A percentile compares a stretch with the other conserved stretches of the same genome.
Conservation (phyloP, 1,139 yeast genomes). For the Groenewaldozyma sp. region DNA sequence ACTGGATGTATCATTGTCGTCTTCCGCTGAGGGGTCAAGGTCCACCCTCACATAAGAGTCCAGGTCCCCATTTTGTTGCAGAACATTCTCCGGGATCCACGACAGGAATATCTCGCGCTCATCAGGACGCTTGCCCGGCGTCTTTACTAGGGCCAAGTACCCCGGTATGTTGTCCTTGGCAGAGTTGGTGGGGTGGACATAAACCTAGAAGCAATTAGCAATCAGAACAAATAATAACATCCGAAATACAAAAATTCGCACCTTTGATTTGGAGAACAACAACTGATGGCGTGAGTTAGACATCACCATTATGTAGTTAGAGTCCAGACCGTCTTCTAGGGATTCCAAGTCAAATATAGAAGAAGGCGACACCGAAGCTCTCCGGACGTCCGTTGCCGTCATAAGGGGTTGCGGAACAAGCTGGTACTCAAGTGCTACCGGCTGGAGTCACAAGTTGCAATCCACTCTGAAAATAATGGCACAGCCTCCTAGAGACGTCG, state of each 20-base stretch:
- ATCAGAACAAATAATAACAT: background rate
- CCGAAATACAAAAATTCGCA: slow-evolving; percentile 9
- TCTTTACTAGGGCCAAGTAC: slow-evolving; percentile 49
- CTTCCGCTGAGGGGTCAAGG: slow-evolving; percentile 28
- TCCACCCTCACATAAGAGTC: slow-evolving; percentile 47
- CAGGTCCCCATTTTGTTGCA: slow-evolving; percentile 41
- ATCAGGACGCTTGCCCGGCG: slow-evolving; percentile 38
- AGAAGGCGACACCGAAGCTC: background rate
- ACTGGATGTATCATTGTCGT: slow-evolving; percentile 8
- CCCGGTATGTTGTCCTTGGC: slow-evolving; percentile 75
- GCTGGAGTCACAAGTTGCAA: too few species aligned
- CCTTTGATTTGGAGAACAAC: slow-evolving; percentile 33
- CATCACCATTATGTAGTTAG: slow-evolving; percentile 9
- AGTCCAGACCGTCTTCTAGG: slow-evolving; percentile 1
- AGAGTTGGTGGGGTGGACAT: slow-evolving; percentile 69
- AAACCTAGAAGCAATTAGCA: slow-evolving; percentile 38
- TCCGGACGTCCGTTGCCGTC: too few species aligned
- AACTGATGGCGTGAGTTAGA: slow-evolving; percentile 22
- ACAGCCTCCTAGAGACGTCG: too few species aligned
- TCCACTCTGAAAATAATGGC: too few species aligned
- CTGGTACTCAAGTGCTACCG: too few species aligned
- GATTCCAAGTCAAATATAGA: background rate
- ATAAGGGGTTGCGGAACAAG: too few species aligned
- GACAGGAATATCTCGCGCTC: slow-evolving; percentile 48
- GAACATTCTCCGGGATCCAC: slow-evolving; percentile 62